These are phyloP conservation scores for Ophiocordyceps robertsii DNA, from an alignment of 2,329 filamentous ascomycete genomes.

Conservation along the genomic window DNA sequence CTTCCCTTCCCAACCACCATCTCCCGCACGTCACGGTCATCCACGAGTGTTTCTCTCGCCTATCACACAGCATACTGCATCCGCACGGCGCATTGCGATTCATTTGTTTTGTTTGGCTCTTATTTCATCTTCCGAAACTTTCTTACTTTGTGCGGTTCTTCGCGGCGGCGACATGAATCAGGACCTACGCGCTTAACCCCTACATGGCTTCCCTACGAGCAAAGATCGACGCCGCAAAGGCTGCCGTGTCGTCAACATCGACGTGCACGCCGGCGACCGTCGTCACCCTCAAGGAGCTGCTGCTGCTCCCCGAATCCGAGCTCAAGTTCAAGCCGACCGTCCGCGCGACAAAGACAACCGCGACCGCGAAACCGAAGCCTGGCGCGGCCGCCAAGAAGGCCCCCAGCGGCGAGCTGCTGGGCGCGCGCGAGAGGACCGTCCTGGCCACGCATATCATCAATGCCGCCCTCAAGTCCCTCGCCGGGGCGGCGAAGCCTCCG, in stretches of 20 bases:
- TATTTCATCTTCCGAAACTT: background rate
- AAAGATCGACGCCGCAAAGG: constrained; percentile 37
- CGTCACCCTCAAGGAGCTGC: constrained; percentile 32
- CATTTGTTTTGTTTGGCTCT: constrained; percentile 8
- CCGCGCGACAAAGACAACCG: constrained; percentile 14
- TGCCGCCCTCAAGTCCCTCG: constrained; percentile 51
- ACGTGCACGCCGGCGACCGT: constrained; percentile 39
- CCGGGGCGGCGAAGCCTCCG: constrained; percentile 47
- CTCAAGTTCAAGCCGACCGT: constrained; percentile 12
- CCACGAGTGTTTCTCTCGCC: background rate
- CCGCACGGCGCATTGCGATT: constrained; percentile 10
- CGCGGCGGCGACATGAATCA: constrained; percentile 19
- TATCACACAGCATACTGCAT: constrained; percentile 6
- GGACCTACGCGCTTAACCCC: constrained; percentile 11
- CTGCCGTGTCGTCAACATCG: constrained; percentile 35
- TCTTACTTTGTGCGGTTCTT: background rate
- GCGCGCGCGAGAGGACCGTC: constrained; percentile 42
- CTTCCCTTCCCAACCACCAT: background rate
- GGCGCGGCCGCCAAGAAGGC: constrained; percentile 6
- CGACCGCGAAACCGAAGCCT: constrained; percentile 11
- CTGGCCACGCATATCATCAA: constrained; percentile 66
- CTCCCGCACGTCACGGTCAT: constrained; percentile 1
- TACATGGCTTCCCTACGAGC: constrained; percentile 29
- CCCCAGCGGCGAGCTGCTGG: constrained; percentile 13
- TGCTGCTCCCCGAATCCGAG: constrained; percentile 24